Evolutionary conservation across 2,329 filamentous ascomycete genomes (phyloP).

Genomic region (Xylaria sp.): DNA sequence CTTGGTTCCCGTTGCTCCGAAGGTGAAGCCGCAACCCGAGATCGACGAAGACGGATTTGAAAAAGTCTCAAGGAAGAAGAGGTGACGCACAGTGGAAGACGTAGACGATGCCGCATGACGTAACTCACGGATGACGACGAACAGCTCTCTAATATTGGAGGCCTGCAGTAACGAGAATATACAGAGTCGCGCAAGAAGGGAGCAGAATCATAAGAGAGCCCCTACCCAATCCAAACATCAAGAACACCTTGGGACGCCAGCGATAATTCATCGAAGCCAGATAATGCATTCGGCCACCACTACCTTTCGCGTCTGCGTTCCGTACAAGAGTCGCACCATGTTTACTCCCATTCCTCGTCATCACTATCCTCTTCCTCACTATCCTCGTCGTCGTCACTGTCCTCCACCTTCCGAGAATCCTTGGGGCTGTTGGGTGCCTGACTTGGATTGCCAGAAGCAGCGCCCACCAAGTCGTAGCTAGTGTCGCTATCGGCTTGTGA

Average conservation of each 20-base stretch:
- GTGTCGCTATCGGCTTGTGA: slow-evolving; percentile 93
- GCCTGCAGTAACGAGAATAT: slow-evolving; percentile 41
- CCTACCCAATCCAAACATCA: slow-evolving; percentile 37
- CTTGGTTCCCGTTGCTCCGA: slow-evolving; percentile 62
- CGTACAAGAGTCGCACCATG: slow-evolving; percentile 5
- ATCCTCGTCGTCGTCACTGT: slow-evolving; percentile 53
- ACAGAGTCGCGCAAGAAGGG: slow-evolving; percentile 40
- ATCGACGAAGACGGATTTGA: slow-evolving; percentile 86
- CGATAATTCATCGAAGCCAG: slow-evolving; percentile 29
- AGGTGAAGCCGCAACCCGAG: slow-evolving; percentile 75
- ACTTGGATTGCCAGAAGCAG: slow-evolving; percentile 79
- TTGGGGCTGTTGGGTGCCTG: slow-evolving; percentile 77
- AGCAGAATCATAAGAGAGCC: slow-evolving; percentile 21
- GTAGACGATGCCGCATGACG: slow-evolving; percentile 9
- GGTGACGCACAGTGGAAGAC: slow-evolving; percentile 47
- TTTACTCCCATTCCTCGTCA: slow-evolving; percentile 51
- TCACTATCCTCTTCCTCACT: slow-evolving; percentile 63
- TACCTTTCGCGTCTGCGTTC: slow-evolving; percentile 7
- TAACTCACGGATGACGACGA: slow-evolving; percentile 5
- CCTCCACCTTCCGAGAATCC: slow-evolving; percentile 66
- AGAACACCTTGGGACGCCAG: slow-evolving; percentile 38
- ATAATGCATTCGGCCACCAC: slow-evolving; percentile 22
- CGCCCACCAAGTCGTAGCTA: slow-evolving; percentile 92
- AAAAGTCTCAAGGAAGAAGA: slow-evolving; percentile 77
- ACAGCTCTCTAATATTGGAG: slow-evolving; percentile 18